Evolutionary conservation across 495 filamentous ascomycete genomes (phyloP).

Genomic region (Poronia punctata): DNA sequence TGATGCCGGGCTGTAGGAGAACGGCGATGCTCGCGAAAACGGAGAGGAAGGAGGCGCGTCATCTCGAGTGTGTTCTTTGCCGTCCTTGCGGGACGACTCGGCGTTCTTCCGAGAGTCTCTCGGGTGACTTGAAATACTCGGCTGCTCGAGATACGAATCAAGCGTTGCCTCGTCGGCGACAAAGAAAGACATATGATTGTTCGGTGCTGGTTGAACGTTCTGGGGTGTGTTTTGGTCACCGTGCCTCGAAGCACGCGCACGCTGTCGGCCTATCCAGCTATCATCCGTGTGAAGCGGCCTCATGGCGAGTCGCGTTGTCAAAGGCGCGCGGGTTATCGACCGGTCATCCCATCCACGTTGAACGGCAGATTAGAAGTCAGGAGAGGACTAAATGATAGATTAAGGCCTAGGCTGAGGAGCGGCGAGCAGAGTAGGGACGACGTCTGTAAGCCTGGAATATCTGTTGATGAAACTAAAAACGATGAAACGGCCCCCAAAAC

Average conservation of each 20-base stretch:
- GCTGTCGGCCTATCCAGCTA: constrained; percentile 26
- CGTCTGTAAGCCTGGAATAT: no score
- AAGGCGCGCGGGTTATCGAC: no score
- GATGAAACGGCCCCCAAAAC: no score
- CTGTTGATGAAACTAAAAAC: no score
- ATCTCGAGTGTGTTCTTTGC: constrained; percentile 16
- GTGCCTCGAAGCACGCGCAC: constrained; percentile 10
- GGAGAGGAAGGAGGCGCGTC: constrained; percentile 13
- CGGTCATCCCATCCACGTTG: no score
- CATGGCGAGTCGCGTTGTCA: no score
- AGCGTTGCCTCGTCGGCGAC: constrained; percentile 48
- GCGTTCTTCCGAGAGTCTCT: constrained; percentile 28
- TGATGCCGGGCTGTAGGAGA: constrained; percentile 24
- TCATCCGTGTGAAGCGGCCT: constrained; percentile 34
- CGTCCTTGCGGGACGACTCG: constrained; percentile 13
- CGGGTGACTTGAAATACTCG: constrained; percentile 23
- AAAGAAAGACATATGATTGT: constrained; percentile 48
- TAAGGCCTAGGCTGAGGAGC: no score
- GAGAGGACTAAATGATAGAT: no score
- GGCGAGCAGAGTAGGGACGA: no score
- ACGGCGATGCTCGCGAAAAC: constrained; percentile 13
- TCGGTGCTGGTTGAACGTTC: constrained; percentile 16
- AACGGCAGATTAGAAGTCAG: no score
- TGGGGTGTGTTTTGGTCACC: constrained; percentile 15
- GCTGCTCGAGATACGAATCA: constrained; percentile 32